Evolutionary conservation across 2,329 filamentous ascomycete genomes (phyloP).

Genomic region (Rhexocercosporidium sp.): DNA sequence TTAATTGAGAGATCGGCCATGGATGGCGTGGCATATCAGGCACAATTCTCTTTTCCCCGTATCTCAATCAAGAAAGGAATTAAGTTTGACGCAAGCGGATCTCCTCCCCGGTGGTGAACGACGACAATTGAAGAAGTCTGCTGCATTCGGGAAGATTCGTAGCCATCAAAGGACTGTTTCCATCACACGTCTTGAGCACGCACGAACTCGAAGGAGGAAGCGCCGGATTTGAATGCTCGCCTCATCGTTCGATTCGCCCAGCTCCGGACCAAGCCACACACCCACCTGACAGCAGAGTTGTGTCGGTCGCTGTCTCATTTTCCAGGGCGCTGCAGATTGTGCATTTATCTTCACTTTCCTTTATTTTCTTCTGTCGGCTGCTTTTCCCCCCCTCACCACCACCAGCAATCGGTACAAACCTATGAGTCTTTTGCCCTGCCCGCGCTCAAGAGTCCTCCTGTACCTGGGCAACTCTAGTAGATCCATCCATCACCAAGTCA

Average conservation of each 20-base stretch:
- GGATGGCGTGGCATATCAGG: slow-evolving; percentile 2
- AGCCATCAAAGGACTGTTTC: background rate
- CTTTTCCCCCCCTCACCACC: background rate
- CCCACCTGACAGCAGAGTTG: too few relatives aligned
- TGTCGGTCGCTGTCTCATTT: background rate
- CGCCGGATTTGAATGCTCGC: background rate
- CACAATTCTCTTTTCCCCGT: background rate
- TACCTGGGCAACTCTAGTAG: background rate
- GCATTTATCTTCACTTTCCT: background rate
- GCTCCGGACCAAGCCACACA: too few relatives aligned
- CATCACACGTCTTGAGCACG: background rate
- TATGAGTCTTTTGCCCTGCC: background rate
- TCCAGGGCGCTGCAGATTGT: slow-evolving; percentile 6
- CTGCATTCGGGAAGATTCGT: background rate
- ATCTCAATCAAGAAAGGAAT: background rate
- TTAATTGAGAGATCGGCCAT: background rate
- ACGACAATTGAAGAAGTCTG: background rate
- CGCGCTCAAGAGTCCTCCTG: background rate
- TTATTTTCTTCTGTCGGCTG: slow-evolving; percentile 3
- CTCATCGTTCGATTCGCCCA: background rate
- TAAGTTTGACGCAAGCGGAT: too few relatives aligned
- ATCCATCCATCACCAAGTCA: slow-evolving; percentile 1
- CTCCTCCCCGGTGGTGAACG: background rate
- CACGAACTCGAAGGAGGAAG: too few relatives aligned
- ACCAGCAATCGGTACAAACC: background rate